A percentile compares a stretch with the other conserved stretches of the same genome.
phyloP scores from a whole-genome alignment of 2,329 filamentous ascomycete genomes.

The Xylaria digitata region DNA sequence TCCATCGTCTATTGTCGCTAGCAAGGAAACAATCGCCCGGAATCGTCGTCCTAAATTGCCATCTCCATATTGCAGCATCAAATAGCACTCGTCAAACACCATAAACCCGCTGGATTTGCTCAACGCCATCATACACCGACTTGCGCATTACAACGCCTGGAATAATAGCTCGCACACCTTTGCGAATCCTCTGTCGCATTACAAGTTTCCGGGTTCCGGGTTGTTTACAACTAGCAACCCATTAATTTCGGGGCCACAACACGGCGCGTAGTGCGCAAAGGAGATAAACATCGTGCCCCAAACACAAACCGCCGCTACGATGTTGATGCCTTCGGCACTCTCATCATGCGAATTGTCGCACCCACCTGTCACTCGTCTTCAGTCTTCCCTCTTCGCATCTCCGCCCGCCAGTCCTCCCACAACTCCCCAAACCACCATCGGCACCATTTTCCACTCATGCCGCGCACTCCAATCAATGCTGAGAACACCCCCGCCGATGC shows the following conservation, averaged over 20 bases:
- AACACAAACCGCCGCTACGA: conserved; percentile 49
- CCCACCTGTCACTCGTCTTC: conserved; percentile 57
- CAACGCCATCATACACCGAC: background rate
- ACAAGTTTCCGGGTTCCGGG: background rate
- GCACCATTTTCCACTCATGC: conserved; percentile 69
- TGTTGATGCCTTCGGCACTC: conserved; percentile 70
- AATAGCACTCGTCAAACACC: background rate
- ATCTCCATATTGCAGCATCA: background rate
- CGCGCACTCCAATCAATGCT: conserved; percentile 71
- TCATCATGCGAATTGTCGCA: conserved; percentile 66
- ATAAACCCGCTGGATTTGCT: background rate
- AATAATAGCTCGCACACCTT: conserved; percentile 4
- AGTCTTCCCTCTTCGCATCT: conserved; percentile 65
- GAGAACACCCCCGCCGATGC: conserved; percentile 51
- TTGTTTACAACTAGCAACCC: background rate
- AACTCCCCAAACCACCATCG: conserved; percentile 60
- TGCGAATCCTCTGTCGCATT: conserved; percentile 33
- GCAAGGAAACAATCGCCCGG: conserved; percentile 3
- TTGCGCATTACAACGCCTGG: conserved; percentile 20
- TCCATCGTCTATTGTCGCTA: conserved; percentile 32
- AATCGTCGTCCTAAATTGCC: conserved; percentile 15
- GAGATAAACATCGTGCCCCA: conserved; percentile 6
- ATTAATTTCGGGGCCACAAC: conserved; percentile 19
- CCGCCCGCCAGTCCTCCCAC: conserved; percentile 68
- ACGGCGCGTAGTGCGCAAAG: conserved; percentile 3